Conservation (phyloP, 352 stramenopile genomes). For the Globisporangium orthogonon region DNA sequence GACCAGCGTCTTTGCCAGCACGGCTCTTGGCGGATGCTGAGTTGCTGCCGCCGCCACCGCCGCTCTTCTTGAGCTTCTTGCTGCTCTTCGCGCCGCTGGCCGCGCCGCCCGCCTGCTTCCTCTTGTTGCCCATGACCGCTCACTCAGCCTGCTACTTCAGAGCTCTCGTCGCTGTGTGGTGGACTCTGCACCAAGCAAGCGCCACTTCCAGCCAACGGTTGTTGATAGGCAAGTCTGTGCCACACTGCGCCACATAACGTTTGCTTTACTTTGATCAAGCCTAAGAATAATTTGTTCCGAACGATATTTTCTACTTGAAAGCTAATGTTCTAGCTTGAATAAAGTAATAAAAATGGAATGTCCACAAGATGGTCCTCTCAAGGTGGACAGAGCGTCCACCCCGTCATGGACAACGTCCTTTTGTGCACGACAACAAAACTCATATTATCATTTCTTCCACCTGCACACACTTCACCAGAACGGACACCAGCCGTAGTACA, state of each 20-base stretch:
- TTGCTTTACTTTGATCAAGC: not conserved
- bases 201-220: not conserved
- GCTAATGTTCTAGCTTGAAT: not conserved
- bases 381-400: too few species aligned
- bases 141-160: not conserved
- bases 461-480: slow-evolving; percentile 53
- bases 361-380: too few species aligned
- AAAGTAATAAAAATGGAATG: not conserved
- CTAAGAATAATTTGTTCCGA: not conserved
- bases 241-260: not conserved
- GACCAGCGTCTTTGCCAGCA: not conserved
- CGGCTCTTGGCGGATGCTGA: slow-evolving; percentile 5
- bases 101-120: slow-evolving; percentile 21
- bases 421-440: not conserved
- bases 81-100: slow-evolving; percentile 28
- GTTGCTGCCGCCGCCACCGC: slow-evolving; percentile 7
- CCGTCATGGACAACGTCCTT: too few species aligned
- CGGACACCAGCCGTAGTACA: slow-evolving; percentile 98
- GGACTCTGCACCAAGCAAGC: not conserved
- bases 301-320: too few species aligned
- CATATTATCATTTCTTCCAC: too few species aligned
- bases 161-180: not conserved
- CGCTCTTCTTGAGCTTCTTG: slow-evolving; percentile 24
- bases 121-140: slow-evolving; percentile 25
- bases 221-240: not conserved